These are phyloP conservation scores for Mycena maculata DNA, from an alignment of 768 basidiomycete genomes.

Conservation along the genomic window DNA sequence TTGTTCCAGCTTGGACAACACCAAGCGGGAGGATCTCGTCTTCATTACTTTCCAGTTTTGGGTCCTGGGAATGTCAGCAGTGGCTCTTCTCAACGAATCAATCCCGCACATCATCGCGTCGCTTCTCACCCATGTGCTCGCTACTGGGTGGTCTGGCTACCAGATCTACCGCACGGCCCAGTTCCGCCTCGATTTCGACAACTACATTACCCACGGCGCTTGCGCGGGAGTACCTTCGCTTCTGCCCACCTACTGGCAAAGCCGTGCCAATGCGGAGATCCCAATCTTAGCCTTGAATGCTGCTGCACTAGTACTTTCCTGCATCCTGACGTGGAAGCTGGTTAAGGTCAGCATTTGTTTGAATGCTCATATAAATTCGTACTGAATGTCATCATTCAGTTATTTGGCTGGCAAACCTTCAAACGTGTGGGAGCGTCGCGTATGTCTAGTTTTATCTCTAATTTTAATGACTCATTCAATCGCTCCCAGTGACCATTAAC, in stretches of 20 bases:
- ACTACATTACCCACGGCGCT: constrained; percentile 71
- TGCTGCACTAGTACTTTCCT: constrained; percentile 68
- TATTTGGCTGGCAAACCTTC: constrained; percentile 90
- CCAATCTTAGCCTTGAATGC: constrained; percentile 72
- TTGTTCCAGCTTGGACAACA: constrained; percentile 67
- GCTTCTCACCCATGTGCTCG: constrained; percentile 77
- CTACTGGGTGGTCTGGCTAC: constrained; percentile 78
- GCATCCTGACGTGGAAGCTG: constrained; percentile 77
- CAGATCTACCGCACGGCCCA: constrained; percentile 70
- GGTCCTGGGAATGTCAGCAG: constrained; percentile 82
- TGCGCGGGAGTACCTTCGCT: constrained; percentile 64
- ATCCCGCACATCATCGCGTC: constrained; percentile 85
- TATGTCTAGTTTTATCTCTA: not conserved
- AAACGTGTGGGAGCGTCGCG: constrained; percentile 83
- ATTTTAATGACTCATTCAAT: not conserved
- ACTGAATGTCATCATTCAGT: constrained; percentile 45
- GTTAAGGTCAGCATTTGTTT: constrained; percentile 63
- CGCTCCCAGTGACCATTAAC: constrained; percentile 63
- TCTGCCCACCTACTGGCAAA: constrained; percentile 73
- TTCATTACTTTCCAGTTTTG: constrained; percentile 86
- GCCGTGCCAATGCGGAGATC: constrained; percentile 70
- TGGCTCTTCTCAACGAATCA: constrained; percentile 80
- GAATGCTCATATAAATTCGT: not conserved
- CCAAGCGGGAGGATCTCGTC: constrained; percentile 81
- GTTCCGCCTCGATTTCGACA: constrained; percentile 68